These are phyloP conservation scores for Sonneratia alba DNA, from an alignment of 345 rosid species.

Conservation along the genomic window DNA sequence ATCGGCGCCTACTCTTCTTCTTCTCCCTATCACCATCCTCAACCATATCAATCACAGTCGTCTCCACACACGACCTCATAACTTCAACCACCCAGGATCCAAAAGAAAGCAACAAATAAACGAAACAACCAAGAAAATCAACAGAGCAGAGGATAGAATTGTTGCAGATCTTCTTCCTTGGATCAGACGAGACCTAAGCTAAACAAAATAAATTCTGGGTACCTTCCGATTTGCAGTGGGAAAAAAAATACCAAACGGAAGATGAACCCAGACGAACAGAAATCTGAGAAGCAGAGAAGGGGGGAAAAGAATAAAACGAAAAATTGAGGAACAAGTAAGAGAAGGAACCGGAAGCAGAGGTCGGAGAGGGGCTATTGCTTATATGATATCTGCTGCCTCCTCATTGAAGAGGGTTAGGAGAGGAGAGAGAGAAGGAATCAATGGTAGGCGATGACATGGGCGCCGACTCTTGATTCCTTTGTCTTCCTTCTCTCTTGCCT, in stretches of 20 bases:
- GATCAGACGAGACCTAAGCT: slow-evolving; percentile 13
- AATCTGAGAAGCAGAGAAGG: neutral
- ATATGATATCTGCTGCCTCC: neutral
- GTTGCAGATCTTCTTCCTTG: neutral
- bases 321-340: neutral
- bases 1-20: slow-evolving; percentile 59
- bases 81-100: neutral
- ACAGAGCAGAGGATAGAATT: neutral
- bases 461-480: slow-evolving; percentile 51
- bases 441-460: slow-evolving; percentile 47
- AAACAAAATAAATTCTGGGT: slow-evolving; percentile 10
- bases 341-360: slow-evolving; percentile 2
- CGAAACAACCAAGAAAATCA: neutral
- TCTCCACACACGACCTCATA: slow-evolving; percentile 41
- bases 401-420: neutral
- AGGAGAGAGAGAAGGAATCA: slow-evolving; percentile 12
- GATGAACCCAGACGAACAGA: slow-evolving; percentile 18
- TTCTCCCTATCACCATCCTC: slow-evolving; percentile 58
- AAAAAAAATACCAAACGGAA: slow-evolving; percentile 39
- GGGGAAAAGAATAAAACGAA: neutral
- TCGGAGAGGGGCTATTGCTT: slow-evolving; percentile 14
- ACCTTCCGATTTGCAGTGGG: slow-evolving; percentile 39
- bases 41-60: slow-evolving; percentile 30
- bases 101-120: neutral
- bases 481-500: slow-evolving; percentile 16